Evolutionary conservation across 768 basidiomycete species (phyloP).

Genomic region (Chlorophyllum brunneum): DNA sequence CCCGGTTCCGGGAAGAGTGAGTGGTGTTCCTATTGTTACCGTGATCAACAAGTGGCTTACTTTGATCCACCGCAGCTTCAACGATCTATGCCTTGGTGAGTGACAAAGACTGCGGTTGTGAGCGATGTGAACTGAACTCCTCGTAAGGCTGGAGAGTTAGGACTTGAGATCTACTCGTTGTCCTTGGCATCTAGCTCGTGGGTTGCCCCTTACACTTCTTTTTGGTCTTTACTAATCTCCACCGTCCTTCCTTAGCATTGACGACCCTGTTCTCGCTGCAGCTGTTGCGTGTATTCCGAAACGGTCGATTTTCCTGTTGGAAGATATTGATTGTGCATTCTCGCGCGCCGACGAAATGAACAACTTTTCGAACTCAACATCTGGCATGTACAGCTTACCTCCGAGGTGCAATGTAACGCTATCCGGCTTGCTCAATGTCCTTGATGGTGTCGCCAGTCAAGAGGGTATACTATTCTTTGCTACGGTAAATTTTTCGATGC

Average conservation of each 20-base stretch:
- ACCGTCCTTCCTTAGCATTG: slow-evolving; percentile 29
- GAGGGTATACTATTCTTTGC: slow-evolving; percentile 59
- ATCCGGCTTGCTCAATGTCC: slow-evolving; percentile 50
- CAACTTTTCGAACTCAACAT: not conserved
- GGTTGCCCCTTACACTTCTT: slow-evolving; percentile 11
- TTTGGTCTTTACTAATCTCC: not conserved
- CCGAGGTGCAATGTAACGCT: slow-evolving; percentile 38
- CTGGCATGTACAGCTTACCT: slow-evolving; percentile 12
- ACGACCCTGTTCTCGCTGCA: slow-evolving; percentile 42
- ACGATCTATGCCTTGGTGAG: slow-evolving; percentile 49
- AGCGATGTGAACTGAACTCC: not conserved
- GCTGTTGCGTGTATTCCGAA: slow-evolving; percentile 43
- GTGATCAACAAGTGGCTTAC: slow-evolving; percentile 15
- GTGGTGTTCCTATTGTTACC: slow-evolving; percentile 14
- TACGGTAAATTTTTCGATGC: slow-evolving; percentile 31
- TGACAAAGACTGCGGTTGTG: not conserved
- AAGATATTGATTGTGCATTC: slow-evolving; percentile 60
- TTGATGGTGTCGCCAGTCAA: slow-evolving; percentile 56
- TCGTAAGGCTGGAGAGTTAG: slow-evolving; percentile 52
- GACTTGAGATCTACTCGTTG: slow-evolving; percentile 73
- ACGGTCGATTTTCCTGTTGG: slow-evolving; percentile 48
- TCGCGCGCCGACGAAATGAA: slow-evolving; percentile 32
- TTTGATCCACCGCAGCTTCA: slow-evolving; percentile 34
- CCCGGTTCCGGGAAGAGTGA: slow-evolving; percentile 58
- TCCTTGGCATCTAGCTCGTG: slow-evolving; percentile 46